Evolutionary conservation across 352 stramenopile genomes (phyloP).

Genomic region (Labyrinthula sp.): DNA sequence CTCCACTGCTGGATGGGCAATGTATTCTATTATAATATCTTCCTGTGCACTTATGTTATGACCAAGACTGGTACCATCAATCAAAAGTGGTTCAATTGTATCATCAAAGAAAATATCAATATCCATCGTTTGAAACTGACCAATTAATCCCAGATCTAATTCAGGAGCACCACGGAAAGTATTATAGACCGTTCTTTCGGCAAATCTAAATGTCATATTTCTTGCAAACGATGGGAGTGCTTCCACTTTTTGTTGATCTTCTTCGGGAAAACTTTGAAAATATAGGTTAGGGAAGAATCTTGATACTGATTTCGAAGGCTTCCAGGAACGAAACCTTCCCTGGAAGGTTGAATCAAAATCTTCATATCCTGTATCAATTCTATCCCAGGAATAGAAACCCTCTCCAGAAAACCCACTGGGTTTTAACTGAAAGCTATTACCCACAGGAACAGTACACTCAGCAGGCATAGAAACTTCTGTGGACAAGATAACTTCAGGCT

Average conservation of each 20-base stretch:
- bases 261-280: constrained; percentile 11
- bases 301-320: neutral
- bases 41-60: no score
- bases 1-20: no score
- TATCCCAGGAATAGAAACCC: constrained; percentile 1
- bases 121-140: no score
- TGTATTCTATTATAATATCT: no score
- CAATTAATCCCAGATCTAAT: no score
- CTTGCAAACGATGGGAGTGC: constrained; percentile 1
- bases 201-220: constrained; percentile 16
- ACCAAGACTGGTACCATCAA: no score
- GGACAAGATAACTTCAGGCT: no score
- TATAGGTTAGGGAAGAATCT: constrained; percentile 25
- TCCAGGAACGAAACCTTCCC: constrained; percentile 10
- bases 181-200: constrained; percentile 12
- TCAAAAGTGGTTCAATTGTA: no score
- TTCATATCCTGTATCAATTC: constrained; percentile 2
- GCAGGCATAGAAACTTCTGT: constrained; percentile 4
- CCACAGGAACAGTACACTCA: constrained; percentile 2
- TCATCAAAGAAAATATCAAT: no score
- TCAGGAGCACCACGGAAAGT: no score
- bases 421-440: constrained; percentile 14
- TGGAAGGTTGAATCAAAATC: neutral
- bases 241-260: neutral
- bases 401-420: neutral